phyloP scores from a whole-genome alignment of 108 stramenopile species.

The Pseudonitzschia pungens region DNA sequence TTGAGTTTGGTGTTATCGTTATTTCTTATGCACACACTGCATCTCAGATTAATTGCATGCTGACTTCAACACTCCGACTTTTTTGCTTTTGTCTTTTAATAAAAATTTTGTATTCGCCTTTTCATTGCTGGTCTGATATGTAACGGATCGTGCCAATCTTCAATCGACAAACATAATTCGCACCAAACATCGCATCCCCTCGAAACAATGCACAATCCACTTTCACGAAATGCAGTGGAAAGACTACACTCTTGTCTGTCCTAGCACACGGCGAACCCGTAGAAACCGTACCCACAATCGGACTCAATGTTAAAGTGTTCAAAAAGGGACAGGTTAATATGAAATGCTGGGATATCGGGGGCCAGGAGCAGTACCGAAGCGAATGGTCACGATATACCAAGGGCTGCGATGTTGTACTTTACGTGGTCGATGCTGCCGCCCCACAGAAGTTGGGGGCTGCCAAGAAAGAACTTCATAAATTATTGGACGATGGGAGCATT shows the following conservation, averaged over 20 bases:
- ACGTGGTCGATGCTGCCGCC: conserved; percentile 93
- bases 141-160: background rate
- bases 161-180: background rate
- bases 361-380: conserved; percentile 89
- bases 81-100: background rate
- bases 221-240: conserved; percentile 56
- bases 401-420: conserved; percentile 95
- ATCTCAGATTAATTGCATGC: background rate
- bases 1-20: background rate
- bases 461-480: conserved; percentile 92
- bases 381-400: conserved; percentile 95
- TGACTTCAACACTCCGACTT: background rate
- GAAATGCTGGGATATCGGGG: conserved; percentile 98
- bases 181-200: background rate
- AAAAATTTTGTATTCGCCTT: background rate
- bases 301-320: conserved; percentile 94
- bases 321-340: conserved; percentile 90
- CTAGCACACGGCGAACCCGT: conserved; percentile 91
- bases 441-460: conserved; percentile 85
- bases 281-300: conserved; percentile 95
- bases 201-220: background rate
- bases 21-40: background rate
- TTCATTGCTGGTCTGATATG: background rate
- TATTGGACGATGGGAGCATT: conserved; percentile 89
- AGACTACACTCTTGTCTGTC: conserved; percentile 93